These are phyloP conservation scores for Aspergillus pseudoviridinutans DNA, from an alignment of 2,329 filamentous ascomycete species.

Conservation along the genomic window DNA sequence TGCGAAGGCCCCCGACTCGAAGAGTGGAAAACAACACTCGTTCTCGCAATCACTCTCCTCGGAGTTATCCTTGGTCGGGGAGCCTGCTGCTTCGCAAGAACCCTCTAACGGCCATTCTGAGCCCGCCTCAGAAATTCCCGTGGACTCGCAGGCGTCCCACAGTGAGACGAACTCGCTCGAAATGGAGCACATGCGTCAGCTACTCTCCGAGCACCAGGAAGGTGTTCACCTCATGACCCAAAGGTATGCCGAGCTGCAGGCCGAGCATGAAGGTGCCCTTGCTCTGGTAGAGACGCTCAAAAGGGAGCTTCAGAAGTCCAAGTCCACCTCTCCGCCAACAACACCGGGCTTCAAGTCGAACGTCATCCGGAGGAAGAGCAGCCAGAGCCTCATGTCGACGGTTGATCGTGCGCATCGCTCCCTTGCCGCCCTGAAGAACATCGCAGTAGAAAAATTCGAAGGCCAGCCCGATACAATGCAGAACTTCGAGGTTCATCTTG, in stretches of 20 bases:
- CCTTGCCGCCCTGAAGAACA: constrained; percentile 81
- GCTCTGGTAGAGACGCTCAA: constrained; percentile 89
- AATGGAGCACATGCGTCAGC: constrained; percentile 64
- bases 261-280: constrained; percentile 74
- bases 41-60: constrained; percentile 90
- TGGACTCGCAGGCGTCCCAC: constrained; percentile 20
- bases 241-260: constrained; percentile 78
- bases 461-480: constrained; percentile 78
- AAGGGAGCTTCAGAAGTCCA: constrained; percentile 76
- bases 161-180: constrained; percentile 56
- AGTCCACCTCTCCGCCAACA: constrained; percentile 55
- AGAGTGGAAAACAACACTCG: constrained; percentile 64
- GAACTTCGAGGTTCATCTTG: constrained; percentile 87
- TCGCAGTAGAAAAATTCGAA: constrained; percentile 83
- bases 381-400: constrained; percentile 72
- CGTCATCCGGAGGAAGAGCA: constrained; percentile 90
- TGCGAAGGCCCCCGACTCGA: constrained; percentile 65
- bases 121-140: constrained; percentile 21
- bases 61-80: constrained; percentile 84
- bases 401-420: constrained; percentile 90
- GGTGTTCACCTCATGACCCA: constrained; percentile 68
- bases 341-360: constrained; percentile 48
- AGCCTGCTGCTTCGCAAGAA: constrained; percentile 64
- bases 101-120: constrained; percentile 56
- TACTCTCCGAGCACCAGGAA: constrained; percentile 73